Evolutionary conservation across 106 monocot species (phyloP), one percentile per base, ranked within the genome.

Genomic region (Dendrobium officinale): DNA sequence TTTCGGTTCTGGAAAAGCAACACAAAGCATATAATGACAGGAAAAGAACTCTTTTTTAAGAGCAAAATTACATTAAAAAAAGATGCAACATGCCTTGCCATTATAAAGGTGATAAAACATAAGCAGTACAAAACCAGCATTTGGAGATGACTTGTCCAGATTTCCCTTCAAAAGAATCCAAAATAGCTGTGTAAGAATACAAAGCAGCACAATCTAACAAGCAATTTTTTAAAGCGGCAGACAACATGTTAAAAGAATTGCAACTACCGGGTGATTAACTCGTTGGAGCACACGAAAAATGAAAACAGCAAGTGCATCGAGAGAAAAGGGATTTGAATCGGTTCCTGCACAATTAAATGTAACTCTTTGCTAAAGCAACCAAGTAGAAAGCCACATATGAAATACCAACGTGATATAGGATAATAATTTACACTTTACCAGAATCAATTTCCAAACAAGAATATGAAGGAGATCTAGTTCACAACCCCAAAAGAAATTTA

Each of bases 61-160:
- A 51, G 13, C 4, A 45, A 47, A 49, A 47, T n/a, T 49, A 49
- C 4, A 6, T 61, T 26, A 4, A 76, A 49, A n/a, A n/a, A 54
- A 29, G 44, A 75, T 75, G 44, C 49, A 13, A 89, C 88, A 81
- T 95, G 45, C 98, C 95, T 95, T 95, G 88, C 98, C 98, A 75
- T 95, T 84, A 80, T 98, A 98, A 70, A 98, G 92, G 82, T 95
- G 59, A 79, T 98, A 98, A 81, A 98, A 98, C 98, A 98, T 92
- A 56, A 98, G 86, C 77, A 98, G 84, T 80, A 98, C 98, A 86
- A 92, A 98, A 72, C 98, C 98, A 84, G 88, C 92, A 88, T 95
- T 92, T 75, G 91, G 89, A 41, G 98, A 98, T 44, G 85, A 80
- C 77, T 85, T 90, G 85, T 98, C 98, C 70, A 98, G 86, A 88